A percentile compares a stretch with the other conserved stretches of the same genome.
Evolutionary conservation across 2,329 filamentous ascomycete genomes (phyloP).

Genomic region (Fusarium sp.): DNA sequence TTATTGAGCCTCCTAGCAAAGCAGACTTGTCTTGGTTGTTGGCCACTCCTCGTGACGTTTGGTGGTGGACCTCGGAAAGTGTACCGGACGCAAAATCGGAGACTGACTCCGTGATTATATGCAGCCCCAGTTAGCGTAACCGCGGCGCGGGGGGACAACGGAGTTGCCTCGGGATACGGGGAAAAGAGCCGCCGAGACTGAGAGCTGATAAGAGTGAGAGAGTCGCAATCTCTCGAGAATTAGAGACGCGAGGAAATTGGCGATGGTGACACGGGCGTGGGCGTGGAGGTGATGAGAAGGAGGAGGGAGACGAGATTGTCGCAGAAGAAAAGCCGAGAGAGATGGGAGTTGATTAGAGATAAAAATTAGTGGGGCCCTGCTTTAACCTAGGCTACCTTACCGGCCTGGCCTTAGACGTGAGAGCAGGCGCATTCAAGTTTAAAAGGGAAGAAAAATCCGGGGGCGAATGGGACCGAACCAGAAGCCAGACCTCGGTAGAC

Average conservation of each 20-base stretch:
- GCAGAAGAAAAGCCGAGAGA: conserved; percentile 21
- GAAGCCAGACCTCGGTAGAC: conserved; percentile 38
- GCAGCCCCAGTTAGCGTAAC: conserved; percentile 35
- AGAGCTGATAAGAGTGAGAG: not conserved
- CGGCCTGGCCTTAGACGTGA: not conserved
- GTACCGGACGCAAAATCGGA: conserved; percentile 36
- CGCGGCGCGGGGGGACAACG: conserved; percentile 31
- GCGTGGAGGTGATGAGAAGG: conserved; percentile 2
- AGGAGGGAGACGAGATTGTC: conserved; percentile 4
- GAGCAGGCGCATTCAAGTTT: conserved; percentile 14
- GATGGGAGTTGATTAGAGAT: conserved; percentile 31
- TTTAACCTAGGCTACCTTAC: not conserved
- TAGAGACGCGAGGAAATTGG: not conserved
- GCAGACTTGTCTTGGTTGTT: conserved; percentile 1
- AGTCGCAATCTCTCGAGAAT: not conserved
- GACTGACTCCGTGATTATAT: conserved; percentile 35
- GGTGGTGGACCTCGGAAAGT: conserved; percentile 32
- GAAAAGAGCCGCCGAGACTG: conserved; percentile 10
- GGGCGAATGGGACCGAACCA: conserved; percentile 35
- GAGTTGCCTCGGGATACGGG: conserved; percentile 35
- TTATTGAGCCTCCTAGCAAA: conserved; percentile 14
- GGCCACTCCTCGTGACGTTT: conserved; percentile 31
- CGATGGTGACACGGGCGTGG: conserved; percentile 9
- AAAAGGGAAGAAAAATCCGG: conserved; percentile 44
- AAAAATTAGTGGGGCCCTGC: conserved; percentile 23